Percentiles rank a stretch among this genome's conserved stretches.
Evolutionary conservation across 106 monocot species (phyloP).

Genomic region (Vanilla planifolia): DNA sequence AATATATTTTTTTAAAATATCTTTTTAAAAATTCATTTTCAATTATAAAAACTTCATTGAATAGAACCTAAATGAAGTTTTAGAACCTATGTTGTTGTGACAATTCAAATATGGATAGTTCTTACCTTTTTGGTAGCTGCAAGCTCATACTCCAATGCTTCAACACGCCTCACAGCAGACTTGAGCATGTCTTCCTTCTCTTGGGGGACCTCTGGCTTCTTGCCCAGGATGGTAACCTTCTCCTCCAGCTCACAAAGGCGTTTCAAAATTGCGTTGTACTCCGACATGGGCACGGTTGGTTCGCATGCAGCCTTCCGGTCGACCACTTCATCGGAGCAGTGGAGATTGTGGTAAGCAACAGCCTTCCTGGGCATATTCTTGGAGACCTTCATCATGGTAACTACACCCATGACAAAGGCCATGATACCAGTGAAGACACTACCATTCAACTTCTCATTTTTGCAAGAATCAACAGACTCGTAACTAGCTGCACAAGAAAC

Average conservation of each 20-base stretch:
- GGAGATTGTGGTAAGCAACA: background rate
- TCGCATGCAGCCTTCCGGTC: background rate
- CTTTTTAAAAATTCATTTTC: no score
- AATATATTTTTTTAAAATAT: no score
- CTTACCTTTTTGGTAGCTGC: constrained; percentile 70
- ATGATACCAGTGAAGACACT: constrained; percentile 4
- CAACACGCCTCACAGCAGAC: constrained; percentile 49
- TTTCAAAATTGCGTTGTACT: constrained; percentile 44
- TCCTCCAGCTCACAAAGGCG: constrained; percentile 70
- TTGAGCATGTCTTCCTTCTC: constrained; percentile 79
- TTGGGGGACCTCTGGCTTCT: constrained; percentile 50
- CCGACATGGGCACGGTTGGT: constrained; percentile 28
- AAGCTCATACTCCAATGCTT: constrained; percentile 69
- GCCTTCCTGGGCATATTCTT: constrained; percentile 6
- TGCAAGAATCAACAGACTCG: background rate
- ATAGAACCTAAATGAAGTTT: no score
- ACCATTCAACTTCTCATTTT: background rate
- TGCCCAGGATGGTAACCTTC: constrained; percentile 42
- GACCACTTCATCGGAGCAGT: background rate
- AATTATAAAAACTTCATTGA: no score
- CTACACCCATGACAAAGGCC: constrained; percentile 11
- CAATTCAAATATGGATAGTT: no score
- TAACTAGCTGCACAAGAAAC: constrained; percentile 1
- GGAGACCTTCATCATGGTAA: constrained; percentile 6
- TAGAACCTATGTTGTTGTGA: no score